Base-by-base conservation (phyloP, 441 rosid genomes). In the Pelargonium citronellum region DNA sequence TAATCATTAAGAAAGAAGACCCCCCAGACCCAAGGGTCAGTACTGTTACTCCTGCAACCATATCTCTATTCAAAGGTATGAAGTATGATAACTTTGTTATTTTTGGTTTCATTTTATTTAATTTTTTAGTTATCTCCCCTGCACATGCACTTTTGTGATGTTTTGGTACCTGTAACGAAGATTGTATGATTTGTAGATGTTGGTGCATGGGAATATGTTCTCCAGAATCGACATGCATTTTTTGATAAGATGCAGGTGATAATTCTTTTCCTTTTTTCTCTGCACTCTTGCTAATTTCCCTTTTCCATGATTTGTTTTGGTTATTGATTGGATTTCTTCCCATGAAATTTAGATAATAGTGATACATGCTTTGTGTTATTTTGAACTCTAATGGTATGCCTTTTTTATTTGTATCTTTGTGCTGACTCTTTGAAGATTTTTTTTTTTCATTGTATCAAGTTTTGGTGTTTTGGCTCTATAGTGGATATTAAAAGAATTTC, bases 11-110 rank as follows among this genome's bases (percentile, higher is more conserved):
- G 73, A 87, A 80, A 77, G 96, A 88, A 8, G 83, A 84, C 51
- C 86, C 84, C 43, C 97, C 97, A 71, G 99, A 91, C 86, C 83
- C 94, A 0, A 87, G 99, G 83, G 97, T 94, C 85, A 91, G 97
- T 70, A 87, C 97, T 5, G 90, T 94, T 74, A 91, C 96, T 27
- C 99, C 97, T 71, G 89, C 94, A 19, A 83, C 94, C 10, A 82
- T 90, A 74, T 86, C 94, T 41, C 77, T 82, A 73, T 89, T 94
- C 81, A 86, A 85, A 87, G 97, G 99, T 91, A 83, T 34, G 12
- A 41, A 74, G 49, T 58, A 65, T 55, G n/a, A 3, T 57, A 20
- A 46, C 1, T 30, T 73, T 27, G 7, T 70, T 13, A 24, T 75
- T 71, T 4, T 60, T 67, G 24, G 57, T n/a, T 5, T 15, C 0